Base-by-base conservation (phyloP, 2,329 filamentous ascomycete genomes). In the Paecilomyces formosus region DNA sequence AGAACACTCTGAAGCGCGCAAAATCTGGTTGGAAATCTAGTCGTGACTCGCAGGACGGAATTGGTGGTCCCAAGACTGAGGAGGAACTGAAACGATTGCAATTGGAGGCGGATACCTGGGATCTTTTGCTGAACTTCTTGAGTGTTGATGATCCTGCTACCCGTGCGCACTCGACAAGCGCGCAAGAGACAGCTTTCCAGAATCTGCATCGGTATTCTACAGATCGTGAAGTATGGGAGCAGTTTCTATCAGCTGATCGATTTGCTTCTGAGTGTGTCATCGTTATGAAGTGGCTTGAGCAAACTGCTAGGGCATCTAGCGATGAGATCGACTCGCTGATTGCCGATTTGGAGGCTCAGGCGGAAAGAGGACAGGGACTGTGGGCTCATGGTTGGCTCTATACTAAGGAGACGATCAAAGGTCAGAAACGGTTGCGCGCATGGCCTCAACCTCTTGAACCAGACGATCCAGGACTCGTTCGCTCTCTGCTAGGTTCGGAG, bases 311-410 rank as follows among this genome's bases (percentile, higher is more conserved):
- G 33, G 78, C 79, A 55, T 82, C 84, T 26, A 83, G 85, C 2
- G 86, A 86, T 49, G 86, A 89, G 62, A 86, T 96, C 30, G 85
- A 92, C 63, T 84, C 87, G 26, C 78, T 96, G 28, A 88, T 92
- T 55, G 82, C 86, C 56, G 88, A 93, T 58, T 81, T 92, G 57
- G 88, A 92, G 70, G 82, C 85, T 60, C 86, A 86, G 62, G 88
- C 90, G 12, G 89, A 93, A 60, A 82, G 90, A 66, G 88, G 89
- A 9, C 75, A 78, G 55, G 90, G 92, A 55, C 85, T 92, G 9
- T 90, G 94, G 77, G 86, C 89, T 28, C 87, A 92, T 71, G 93
- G 93, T 49, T 97, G 92, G 90, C 84, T 97, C 62, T 91, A 96
- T 71, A 97, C 94, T 0, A 89, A 92, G 62, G 86, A 90, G 59